Evolutionary conservation across 108 stramenopile species (phyloP).

Genomic region (Skeletonema tropicum): DNA sequence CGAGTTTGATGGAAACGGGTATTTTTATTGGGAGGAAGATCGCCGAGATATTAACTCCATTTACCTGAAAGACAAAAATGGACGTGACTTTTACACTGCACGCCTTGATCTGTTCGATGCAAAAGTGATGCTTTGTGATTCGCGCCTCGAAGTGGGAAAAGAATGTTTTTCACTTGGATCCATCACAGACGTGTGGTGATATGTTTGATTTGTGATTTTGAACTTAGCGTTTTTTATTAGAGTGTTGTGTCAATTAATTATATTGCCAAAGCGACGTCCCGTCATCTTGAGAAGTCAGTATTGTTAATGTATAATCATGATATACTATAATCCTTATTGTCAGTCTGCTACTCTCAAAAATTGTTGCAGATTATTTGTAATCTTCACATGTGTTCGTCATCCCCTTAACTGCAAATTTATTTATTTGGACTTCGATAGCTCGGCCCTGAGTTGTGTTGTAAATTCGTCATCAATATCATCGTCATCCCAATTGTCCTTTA

Average conservation of each 20-base stretch:
- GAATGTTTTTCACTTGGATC: not conserved
- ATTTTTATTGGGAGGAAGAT: not conserved
- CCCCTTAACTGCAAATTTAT: not conserved
- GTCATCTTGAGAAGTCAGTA: no score
- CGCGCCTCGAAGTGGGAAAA: not conserved
- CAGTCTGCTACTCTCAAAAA: not conserved
- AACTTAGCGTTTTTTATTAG: no score
- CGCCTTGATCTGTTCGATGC: not conserved
- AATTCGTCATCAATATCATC: constrained; percentile 97
- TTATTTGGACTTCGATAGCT: constrained; percentile 62
- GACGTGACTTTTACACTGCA: not conserved
- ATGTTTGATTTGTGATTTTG: no score
- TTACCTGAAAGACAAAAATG: constrained; percentile 1
- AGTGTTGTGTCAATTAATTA: no score
- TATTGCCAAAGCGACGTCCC: no score
- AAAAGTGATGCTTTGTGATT: not conserved
- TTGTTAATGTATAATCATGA: no score
- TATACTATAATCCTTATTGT: no score
- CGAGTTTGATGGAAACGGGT: not conserved
- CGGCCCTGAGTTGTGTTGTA: constrained; percentile 86
- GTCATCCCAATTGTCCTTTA: constrained; percentile 91
- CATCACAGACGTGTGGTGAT: not conserved
- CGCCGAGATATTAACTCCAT: not conserved
- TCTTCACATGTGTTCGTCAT: not conserved
- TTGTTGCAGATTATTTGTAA: not conserved